Base-by-base conservation (phyloP, 129 eudicot genomes). In the Flaveria ramosissima region DNA sequence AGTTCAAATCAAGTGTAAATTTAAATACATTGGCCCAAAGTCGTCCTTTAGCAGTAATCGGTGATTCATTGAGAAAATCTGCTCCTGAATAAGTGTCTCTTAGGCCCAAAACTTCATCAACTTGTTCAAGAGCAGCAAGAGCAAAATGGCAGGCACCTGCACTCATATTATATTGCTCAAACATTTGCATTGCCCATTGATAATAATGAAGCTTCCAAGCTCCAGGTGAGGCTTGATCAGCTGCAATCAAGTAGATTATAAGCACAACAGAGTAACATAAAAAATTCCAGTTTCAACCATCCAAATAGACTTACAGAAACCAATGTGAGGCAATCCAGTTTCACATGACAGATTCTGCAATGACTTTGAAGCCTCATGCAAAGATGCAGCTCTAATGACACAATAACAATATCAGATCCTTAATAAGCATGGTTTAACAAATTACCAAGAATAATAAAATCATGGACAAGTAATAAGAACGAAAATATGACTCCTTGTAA, bases 121-220 rank as follows among this genome's bases (percentile, higher is more conserved):
- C 97, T 83, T 95, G 99, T 84, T 95, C 99, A 70, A 95, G 99
- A 63, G 99, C 97, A 83, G 99, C 97, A 86, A 95, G 87, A 51
- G 99, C 96, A 88, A 89, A 95, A 26, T 86, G 92, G 79, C 94
- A 90, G 68, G 99, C 97, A 63, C 88, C 96, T 81, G 86, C 89
- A 79, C 94, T 89, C 85, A 92, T 66, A 78, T 84, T 86, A 77
- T 91, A 88, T 70, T 85, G 99, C 86, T 95, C 99, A 85, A 95
- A 89, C 61, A 92, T 70, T 85, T 95, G 99, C 99, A 95, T 95
- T 55, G 86, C 96, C 99, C 99, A 95, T 75, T 95, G 96, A 79
- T 92, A 95, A 79, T 95, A 95, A 20, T 88, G 92, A 80, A 95
- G 95, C 83, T 90, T 95, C 99, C 99, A 91, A 52, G 89, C 84